Percentiles rank a stretch among this genome's conserved stretches.
phyloP scores from a whole-genome alignment of 2,329 filamentous ascomycete genomes.

The Calonectria henricotiae region DNA sequence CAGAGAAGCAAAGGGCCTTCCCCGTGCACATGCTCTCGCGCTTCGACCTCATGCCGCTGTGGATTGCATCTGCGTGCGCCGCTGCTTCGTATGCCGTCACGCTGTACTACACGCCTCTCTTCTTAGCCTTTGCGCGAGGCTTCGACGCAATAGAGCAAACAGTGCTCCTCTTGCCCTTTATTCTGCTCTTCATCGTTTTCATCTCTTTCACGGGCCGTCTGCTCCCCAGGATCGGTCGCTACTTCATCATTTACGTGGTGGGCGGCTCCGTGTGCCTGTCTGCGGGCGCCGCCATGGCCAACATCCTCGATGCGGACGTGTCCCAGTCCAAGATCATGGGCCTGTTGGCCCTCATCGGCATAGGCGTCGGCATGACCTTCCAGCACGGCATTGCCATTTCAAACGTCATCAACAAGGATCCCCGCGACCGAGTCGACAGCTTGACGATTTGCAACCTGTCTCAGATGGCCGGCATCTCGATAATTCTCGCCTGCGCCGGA shows the following conservation, averaged over 20 bases:
- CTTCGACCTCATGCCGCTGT: constrained; percentile 61
- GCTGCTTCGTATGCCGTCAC: constrained; percentile 59
- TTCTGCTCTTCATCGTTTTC: constrained; percentile 58
- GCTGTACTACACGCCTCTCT: constrained; percentile 71
- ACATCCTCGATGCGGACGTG: constrained; percentile 48
- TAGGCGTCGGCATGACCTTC: constrained; percentile 55
- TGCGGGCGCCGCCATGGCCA: constrained; percentile 50
- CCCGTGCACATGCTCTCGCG: constrained; percentile 46
- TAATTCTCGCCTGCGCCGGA: constrained; percentile 34
- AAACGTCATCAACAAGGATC: constrained; percentile 52
- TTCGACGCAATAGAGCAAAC: constrained; percentile 61
- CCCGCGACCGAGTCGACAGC: constrained; percentile 51
- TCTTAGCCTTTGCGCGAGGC: constrained; percentile 68
- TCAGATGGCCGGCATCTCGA: constrained; percentile 50
- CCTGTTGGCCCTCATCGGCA: constrained; percentile 54
- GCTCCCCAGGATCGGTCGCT: constrained; percentile 59
- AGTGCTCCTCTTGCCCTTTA: constrained; percentile 62
- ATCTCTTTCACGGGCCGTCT: constrained; percentile 58
- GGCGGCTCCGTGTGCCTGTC: constrained; percentile 51
- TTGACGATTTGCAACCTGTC: constrained; percentile 57
- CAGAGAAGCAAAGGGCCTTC: constrained; percentile 51
- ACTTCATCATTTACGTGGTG: constrained; percentile 56
- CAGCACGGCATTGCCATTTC: constrained; percentile 55
- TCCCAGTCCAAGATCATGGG: constrained; percentile 54
- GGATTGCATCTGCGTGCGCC: constrained; percentile 58